phyloP scores from a whole-genome alignment of 495 filamentous ascomycete genomes.

The Neurospora sp. region DNA sequence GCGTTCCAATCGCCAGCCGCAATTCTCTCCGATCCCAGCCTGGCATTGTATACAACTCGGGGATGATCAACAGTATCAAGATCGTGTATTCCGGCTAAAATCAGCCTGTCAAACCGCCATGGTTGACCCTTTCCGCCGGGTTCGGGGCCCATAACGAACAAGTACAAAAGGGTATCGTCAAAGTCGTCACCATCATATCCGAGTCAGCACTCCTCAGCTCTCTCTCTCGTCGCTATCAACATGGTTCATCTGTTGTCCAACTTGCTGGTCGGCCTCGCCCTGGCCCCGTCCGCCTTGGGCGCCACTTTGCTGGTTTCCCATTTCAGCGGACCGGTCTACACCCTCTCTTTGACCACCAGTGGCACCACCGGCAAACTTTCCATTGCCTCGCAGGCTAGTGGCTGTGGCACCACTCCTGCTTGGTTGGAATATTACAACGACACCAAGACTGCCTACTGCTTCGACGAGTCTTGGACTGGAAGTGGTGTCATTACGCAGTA shows the following conservation, averaged over 20 bases:
- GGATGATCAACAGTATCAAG: not conserved
- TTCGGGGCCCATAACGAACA: not conserved
- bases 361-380: constrained; percentile 19
- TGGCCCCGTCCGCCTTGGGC: constrained; percentile 23
- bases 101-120: not conserved
- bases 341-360: constrained; percentile 19
- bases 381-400: constrained; percentile 19
- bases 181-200: not conserved
- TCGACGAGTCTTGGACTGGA: constrained; percentile 41
- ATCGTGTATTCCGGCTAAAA: not conserved
- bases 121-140: not conserved
- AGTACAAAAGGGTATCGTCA: not conserved
- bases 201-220: not conserved
- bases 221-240: not conserved
- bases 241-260: not conserved
- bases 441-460: constrained; percentile 44
- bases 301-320: constrained; percentile 32
- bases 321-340: constrained; percentile 32
- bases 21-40: not conserved
- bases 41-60: not conserved
- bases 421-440: constrained; percentile 44
- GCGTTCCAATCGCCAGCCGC: not conserved
- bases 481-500: constrained; percentile 33
- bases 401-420: constrained; percentile 35
- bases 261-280: constrained; percentile 5